Conservation (phyloP, 108 stramenopile genomes). For the Skeletonema costatum region DNA sequence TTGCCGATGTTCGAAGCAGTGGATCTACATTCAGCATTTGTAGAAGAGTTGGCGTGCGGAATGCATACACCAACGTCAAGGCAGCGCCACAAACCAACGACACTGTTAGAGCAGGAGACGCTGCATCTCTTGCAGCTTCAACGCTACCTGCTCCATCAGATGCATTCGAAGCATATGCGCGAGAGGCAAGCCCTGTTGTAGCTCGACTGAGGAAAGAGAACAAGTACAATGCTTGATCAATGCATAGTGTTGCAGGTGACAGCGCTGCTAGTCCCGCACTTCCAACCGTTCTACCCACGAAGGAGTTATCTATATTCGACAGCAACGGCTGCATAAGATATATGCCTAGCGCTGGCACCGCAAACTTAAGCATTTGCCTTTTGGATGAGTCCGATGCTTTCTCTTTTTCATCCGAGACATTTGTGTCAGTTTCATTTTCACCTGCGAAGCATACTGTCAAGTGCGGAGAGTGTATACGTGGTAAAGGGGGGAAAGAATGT, state of each 20-base stretch:
- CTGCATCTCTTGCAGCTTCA: constrained; percentile 53
- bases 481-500: not conserved
- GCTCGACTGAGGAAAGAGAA: constrained; percentile 82
- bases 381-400: constrained; percentile 50
- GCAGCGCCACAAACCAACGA: constrained; percentile 56
- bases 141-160: not conserved
- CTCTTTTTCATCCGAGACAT: not conserved
- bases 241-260: constrained; percentile 82
- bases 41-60: constrained; percentile 61
- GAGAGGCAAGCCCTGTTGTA: constrained; percentile 74
- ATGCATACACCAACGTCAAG: constrained; percentile 64
- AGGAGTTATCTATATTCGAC: constrained; percentile 87
- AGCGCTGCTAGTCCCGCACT: constrained; percentile 75
- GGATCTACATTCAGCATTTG: constrained; percentile 59
- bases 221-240: constrained; percentile 79
- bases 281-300: constrained; percentile 80
- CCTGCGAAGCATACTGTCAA: not conserved
- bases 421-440: not conserved
- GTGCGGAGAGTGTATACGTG: not conserved
- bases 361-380: constrained; percentile 79
- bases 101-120: constrained; percentile 66
- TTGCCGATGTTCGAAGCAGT: constrained; percentile 35
- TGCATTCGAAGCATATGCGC: constrained; percentile 46
- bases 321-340: constrained; percentile 74
- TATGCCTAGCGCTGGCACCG: constrained; percentile 79